Evolutionary conservation across 805 yeast genomes (phyloP), one percentile per base, ranked within the genome.

Genomic region (Geotrichum ghanense): DNA sequence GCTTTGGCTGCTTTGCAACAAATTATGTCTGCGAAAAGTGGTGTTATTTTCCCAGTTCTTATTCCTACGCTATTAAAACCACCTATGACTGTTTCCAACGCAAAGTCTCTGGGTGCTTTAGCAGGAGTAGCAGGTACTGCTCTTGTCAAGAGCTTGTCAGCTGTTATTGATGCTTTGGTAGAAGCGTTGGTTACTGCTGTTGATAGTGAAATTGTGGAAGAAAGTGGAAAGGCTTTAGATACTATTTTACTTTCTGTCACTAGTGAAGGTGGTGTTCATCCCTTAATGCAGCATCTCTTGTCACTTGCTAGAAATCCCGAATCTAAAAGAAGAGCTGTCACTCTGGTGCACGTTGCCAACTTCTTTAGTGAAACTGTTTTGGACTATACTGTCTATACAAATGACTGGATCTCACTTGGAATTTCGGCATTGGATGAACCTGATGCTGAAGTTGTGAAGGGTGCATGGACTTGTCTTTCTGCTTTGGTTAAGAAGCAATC

Each of bases 41-140:
- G 86, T 49, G 81, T 85, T 2, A 85, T 94, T 48, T 88, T 94
- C 88, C 97, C 97, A 43, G 83, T 86, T 43, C 74, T 92, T 60
- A 73, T 90, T 49, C 97, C 97, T 41, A 76, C 95, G 0, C 72
- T 92, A 59, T 71, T 90, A 59, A 63, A 78, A 3, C 80, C 87
- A 4, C 97, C 97, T 14, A 79, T 89, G 47, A 86, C 85, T 54
- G 71, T 78, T 0, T 81, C 81, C 68, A 86, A 88, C 66, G 95
- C 95, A n/a, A 73, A 75, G 46, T 95, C 96, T 2, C 69, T 89
- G 49, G 86, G 92, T 21, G 78, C 94, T 0, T 73, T 89, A 61
- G 94, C 95, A 0, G 79, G 84, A 45, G 96, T 86, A 43, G 95
- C 96, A 21, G 97, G 96, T 22, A 64, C 77, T 31, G 85, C 95